A percentile compares a stretch with the other conserved stretches of the same genome.
These are phyloP conservation scores for Hsuehochloa calcarea DNA, from an alignment of 176 grass and related monocot genomes.

Conservation along the genomic window DNA sequence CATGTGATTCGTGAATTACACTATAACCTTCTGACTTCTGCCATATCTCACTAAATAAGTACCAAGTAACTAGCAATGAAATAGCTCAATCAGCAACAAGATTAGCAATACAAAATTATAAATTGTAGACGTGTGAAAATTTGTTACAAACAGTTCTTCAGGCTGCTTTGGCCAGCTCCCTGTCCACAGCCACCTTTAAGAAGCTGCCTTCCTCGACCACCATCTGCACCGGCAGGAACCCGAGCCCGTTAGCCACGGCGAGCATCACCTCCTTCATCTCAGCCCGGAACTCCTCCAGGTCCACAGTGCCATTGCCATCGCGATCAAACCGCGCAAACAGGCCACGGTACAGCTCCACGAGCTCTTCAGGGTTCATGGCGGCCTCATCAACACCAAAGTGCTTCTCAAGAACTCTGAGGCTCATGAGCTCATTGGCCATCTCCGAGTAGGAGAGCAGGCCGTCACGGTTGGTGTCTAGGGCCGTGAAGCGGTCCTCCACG, in stretches of 20 bases:
- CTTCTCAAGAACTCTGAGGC: slow-evolving; percentile 52
- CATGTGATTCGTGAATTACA: neutral
- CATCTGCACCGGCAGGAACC: no score
- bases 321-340: no score
- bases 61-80: neutral
- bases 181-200: neutral
- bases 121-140: neutral
- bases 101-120: neutral
- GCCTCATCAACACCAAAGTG: slow-evolving; percentile 58
- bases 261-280: no score
- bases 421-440: slow-evolving; percentile 57
- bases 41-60: neutral
- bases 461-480: slow-evolving; percentile 57
- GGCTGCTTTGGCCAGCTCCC: slow-evolving; percentile 32
- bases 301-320: no score
- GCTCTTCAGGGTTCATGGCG: neutral
- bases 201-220: no score
- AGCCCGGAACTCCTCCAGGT: no score
- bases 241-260: no score
- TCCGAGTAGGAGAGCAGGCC: slow-evolving; percentile 61
- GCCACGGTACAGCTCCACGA: no score
- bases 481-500: slow-evolving; percentile 52
- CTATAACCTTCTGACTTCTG: neutral
- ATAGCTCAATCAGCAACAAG: neutral
- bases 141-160: slow-evolving; percentile 11